These are phyloP conservation scores for Elaeis guineensis DNA, from an alignment of 176 grass and related monocot genomes.

Conservation along the genomic window DNA sequence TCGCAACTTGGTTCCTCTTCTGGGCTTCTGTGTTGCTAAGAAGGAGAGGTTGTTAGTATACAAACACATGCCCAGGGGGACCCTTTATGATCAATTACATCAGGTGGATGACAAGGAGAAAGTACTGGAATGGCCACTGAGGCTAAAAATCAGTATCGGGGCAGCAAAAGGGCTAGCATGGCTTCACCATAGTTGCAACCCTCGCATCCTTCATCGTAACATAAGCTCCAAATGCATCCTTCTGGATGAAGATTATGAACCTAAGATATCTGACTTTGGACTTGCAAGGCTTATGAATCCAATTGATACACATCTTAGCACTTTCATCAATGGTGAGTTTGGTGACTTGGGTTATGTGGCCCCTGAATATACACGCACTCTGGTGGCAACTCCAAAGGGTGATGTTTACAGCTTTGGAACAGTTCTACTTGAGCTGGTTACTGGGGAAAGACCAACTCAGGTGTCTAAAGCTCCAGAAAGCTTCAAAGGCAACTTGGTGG, in stretches of 20 bases:
- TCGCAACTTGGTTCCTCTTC: constrained; percentile 68
- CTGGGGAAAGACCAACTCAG: constrained; percentile 56
- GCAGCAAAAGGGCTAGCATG: constrained; percentile 71
- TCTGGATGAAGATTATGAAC: constrained; percentile 65
- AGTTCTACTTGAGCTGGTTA: constrained; percentile 80
- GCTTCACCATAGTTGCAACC: constrained; percentile 95
- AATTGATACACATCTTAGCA: constrained; percentile 85
- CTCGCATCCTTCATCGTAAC: constrained; percentile 84
- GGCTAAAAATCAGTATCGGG: constrained; percentile 85
- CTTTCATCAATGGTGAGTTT: constrained; percentile 84
- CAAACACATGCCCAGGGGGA: constrained; percentile 61
- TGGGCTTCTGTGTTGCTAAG: constrained; percentile 84
- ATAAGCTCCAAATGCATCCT: constrained; percentile 96
- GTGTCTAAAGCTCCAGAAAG: constrained; percentile 71
- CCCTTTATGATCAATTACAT: constrained; percentile 65
- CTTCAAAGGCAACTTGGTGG: constrained; percentile 88
- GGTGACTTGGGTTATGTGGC: constrained; percentile 91
- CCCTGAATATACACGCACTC: constrained; percentile 71
- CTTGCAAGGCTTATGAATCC: constrained; percentile 98
- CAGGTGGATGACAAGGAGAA: constrained; percentile 21
- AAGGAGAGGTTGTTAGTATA: constrained; percentile 89
- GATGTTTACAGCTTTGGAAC: constrained; percentile 84
- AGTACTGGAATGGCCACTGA: constrained; percentile 49
- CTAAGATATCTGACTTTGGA: constrained; percentile 94
- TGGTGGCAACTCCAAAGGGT: constrained; percentile 88